Percentiles rank a stretch among this genome's conserved stretches.
These are phyloP conservation scores for Tylopilus rubrobrunneus DNA, from an alignment of 768 basidiomycete species.

Conservation along the genomic window DNA sequence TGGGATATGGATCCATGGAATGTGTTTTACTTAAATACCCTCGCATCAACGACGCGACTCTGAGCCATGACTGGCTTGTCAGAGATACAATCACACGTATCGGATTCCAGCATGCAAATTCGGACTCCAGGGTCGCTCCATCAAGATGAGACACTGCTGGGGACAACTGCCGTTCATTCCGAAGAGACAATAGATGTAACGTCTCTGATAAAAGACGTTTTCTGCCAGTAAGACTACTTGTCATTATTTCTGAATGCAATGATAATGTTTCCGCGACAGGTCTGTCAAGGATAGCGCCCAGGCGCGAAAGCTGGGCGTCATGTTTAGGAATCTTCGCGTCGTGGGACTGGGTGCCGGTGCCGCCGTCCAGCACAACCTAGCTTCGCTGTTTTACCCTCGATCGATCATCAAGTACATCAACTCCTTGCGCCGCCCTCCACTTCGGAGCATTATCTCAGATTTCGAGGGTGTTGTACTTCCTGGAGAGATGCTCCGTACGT, in stretches of 20 bases:
- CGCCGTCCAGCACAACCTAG: too few relatives aligned
- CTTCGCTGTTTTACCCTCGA: conserved; percentile 45
- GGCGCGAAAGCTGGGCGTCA: conserved; percentile 44
- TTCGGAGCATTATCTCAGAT: conserved; percentile 56
- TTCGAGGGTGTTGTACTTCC: conserved; percentile 64
- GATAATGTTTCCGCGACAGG: conserved; percentile 18
- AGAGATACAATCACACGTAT: too few relatives aligned
- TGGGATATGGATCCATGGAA: too few relatives aligned
- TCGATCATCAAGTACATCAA: conserved; percentile 39
- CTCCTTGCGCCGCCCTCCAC: conserved; percentile 52
- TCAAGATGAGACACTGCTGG: neutral
- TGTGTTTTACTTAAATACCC: too few relatives aligned
- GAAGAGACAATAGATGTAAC: conserved; percentile 8
- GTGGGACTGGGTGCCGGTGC: too few relatives aligned
- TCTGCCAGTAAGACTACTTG: conserved; percentile 8
- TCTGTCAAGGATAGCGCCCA: conserved; percentile 30
- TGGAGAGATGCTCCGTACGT: too few relatives aligned
- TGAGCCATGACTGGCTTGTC: too few relatives aligned
- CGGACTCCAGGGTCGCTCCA: too few relatives aligned
- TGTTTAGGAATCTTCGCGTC: too few relatives aligned
- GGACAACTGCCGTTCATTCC: neutral
- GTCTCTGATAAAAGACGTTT: conserved; percentile 13
- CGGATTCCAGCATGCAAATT: too few relatives aligned
- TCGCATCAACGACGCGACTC: too few relatives aligned
- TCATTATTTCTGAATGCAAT: neutral